phyloP scores from a whole-genome alignment of 768 basidiomycete species.

The Asterophora parasitica region DNA sequence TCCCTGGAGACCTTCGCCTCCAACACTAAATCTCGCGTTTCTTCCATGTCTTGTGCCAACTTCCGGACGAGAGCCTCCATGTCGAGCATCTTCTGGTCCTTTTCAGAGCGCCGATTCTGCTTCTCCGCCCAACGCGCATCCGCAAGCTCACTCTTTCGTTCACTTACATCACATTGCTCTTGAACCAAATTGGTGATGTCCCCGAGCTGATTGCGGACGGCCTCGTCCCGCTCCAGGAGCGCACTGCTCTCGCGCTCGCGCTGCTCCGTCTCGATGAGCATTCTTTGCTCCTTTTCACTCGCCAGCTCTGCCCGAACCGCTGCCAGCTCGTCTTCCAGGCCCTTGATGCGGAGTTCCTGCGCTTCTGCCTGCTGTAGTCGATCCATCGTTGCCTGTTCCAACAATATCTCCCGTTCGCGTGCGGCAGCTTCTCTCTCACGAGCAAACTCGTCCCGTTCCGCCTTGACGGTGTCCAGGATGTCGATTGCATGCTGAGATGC shows the following conservation, averaged over 20 bases:
- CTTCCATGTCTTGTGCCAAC: constrained; percentile 52
- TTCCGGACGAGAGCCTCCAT: constrained; percentile 58
- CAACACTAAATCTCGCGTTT: constrained; percentile 45
- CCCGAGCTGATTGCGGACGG: constrained; percentile 51
- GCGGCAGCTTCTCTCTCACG: constrained; percentile 50
- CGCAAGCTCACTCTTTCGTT: constrained; percentile 53
- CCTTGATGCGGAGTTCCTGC: constrained; percentile 49
- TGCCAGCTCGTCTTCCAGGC: constrained; percentile 60
- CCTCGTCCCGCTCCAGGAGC: constrained; percentile 54
- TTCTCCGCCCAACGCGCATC: constrained; percentile 67
- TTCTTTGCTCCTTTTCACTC: constrained; percentile 52
- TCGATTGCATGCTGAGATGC: constrained; percentile 53
- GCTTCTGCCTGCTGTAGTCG: constrained; percentile 42
- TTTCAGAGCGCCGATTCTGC: constrained; percentile 48
- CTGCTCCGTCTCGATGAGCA: constrained; percentile 57
- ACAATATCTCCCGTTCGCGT: constrained; percentile 49
- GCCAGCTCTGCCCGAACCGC: constrained; percentile 56
- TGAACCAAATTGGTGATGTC: constrained; percentile 74
- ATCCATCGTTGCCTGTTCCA: constrained; percentile 46
- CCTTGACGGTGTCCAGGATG: constrained; percentile 51
- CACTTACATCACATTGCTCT: constrained; percentile 56
- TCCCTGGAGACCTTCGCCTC: constrained; percentile 50
- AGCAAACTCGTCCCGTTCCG: constrained; percentile 56
- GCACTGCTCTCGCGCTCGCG: constrained; percentile 58
- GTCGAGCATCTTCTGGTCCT: constrained; percentile 52